A percentile compares a stretch with the other conserved stretches of the same genome.
These are phyloP conservation scores for Metschnikowia arizonensis DNA, from an alignment of 805 yeast species.

Conservation along the genomic window DNA sequence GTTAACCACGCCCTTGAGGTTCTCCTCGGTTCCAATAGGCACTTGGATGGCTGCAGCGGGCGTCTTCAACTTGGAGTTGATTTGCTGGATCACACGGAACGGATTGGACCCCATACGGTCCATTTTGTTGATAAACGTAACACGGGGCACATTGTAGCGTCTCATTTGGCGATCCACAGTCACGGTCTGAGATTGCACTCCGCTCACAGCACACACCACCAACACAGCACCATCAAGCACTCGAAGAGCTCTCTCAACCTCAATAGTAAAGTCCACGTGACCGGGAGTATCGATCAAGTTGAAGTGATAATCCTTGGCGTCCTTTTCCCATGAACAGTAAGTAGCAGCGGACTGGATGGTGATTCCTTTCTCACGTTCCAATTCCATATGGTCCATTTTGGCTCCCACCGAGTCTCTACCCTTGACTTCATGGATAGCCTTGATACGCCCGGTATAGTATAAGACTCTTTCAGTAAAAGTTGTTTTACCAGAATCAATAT, in stretches of 20 bases:
- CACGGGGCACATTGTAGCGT: slow-evolving; percentile 93
- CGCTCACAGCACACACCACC: slow-evolving; percentile 97
- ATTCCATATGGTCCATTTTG: slow-evolving; percentile 98
- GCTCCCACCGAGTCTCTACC: slow-evolving; percentile 98
- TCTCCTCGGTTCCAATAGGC: slow-evolving; percentile 91
- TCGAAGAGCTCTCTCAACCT: slow-evolving; percentile 97
- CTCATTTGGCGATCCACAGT: slow-evolving; percentile 99
- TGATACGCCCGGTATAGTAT: slow-evolving; percentile 94
- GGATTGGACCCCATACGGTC: slow-evolving; percentile 99
- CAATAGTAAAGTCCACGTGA: slow-evolving; percentile 97
- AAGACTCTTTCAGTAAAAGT: slow-evolving; percentile 97
- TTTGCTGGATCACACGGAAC: slow-evolving; percentile 88
- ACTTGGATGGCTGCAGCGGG: slow-evolving; percentile 98
- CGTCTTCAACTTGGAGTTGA: slow-evolving; percentile 79
- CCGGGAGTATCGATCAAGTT: slow-evolving; percentile 98
- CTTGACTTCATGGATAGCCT: slow-evolving; percentile 94
- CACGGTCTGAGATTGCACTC: slow-evolving; percentile 97
- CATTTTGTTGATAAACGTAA: slow-evolving; percentile 96
- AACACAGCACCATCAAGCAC: slow-evolving; percentile 97
- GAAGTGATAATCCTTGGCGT: slow-evolving; percentile 67
- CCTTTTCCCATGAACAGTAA: slow-evolving; percentile 92
- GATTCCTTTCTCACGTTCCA: slow-evolving; percentile 97
- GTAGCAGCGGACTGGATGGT: slow-evolving; percentile 99
- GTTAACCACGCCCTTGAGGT: slow-evolving; percentile 84
- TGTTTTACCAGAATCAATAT: slow-evolving; percentile 96